phyloP scores from a whole-genome alignment of 257 asterid genomes.

The Verbena officinalis region DNA sequence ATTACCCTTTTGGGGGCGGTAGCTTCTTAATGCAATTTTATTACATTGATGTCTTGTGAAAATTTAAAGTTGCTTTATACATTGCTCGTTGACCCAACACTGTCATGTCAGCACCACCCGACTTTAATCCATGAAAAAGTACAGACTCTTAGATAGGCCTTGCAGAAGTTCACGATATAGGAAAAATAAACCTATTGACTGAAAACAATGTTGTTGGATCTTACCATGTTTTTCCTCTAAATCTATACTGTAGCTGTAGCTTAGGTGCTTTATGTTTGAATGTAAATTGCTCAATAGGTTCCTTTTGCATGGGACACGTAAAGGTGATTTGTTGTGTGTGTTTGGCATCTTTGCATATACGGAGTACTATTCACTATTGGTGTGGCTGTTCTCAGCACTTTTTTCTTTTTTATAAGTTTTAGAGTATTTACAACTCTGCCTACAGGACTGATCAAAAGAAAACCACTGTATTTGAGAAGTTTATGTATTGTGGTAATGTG shows the following conservation, averaged over 20 bases:
- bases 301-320: not conserved
- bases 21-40: conserved; percentile 1
- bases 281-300: conserved; percentile 4
- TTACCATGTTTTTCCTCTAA: not conserved
- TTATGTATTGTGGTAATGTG: conserved; percentile 15
- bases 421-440: conserved; percentile 2
- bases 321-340: too few species aligned
- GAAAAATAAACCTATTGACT: not conserved
- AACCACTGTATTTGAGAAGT: not conserved
- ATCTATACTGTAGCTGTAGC: not conserved
- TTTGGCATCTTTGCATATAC: conserved; percentile 11
- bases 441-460: not conserved
- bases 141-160: not conserved
- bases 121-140: not conserved
- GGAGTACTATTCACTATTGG: not conserved
- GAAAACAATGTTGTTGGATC: not conserved
- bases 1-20: not conserved
- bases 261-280: not conserved
- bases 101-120: too few species aligned
- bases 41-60: conserved; percentile 13
- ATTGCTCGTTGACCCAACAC: too few species aligned
- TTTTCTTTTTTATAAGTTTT: conserved; percentile 13
- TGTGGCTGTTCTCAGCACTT: conserved; percentile 18
- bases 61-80: not conserved
- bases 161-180: not conserved